Evolutionary conservation across 148 eudicot species (phyloP).

Genomic region (Beta vulgaris): DNA sequence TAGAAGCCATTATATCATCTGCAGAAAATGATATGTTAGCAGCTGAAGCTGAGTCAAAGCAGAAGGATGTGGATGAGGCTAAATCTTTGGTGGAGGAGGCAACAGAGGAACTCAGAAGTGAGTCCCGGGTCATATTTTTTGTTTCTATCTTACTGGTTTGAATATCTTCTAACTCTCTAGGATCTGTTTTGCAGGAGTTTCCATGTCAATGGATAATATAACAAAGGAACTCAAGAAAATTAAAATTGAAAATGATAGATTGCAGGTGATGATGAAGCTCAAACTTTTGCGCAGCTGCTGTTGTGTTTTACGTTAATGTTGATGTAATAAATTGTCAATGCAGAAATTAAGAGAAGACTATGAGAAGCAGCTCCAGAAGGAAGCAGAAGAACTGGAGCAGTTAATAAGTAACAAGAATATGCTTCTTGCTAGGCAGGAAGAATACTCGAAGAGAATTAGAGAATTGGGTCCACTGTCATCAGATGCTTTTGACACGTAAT

Average conservation of each 20-base stretch:
- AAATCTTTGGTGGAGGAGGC: conserved; percentile 51
- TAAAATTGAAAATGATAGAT: conserved; percentile 62
- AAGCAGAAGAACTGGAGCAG: conserved; percentile 87
- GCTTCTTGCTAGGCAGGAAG: conserved; percentile 88
- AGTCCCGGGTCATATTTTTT: conserved; percentile 2
- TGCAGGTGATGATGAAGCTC: conserved; percentile 57
- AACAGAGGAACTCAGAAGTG: conserved; percentile 69
- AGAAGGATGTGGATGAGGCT: conserved; percentile 74
- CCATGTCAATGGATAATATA: conserved; percentile 51
- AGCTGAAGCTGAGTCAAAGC: conserved; percentile 67
- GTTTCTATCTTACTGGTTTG: neutral
- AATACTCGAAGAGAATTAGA: conserved; percentile 89
- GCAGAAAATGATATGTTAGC: conserved; percentile 51
- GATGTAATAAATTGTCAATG: conserved; percentile 25
- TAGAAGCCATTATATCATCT: conserved; percentile 68
- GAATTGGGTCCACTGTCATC: conserved; percentile 89
- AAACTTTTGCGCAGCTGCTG: conserved; percentile 10
- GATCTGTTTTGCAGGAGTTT: conserved; percentile 44
- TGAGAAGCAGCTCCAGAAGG: conserved; percentile 69
- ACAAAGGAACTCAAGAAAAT: conserved; percentile 57
- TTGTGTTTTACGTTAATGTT: conserved; percentile 14
- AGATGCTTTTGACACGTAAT: conserved; percentile 92
- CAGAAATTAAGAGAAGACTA: conserved; percentile 74
- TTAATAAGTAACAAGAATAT: conserved; percentile 70
- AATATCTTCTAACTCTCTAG: neutral